These are phyloP conservation scores for Beta corolliflora DNA, from an alignment of 179 eudicot species.

Conservation along the genomic window DNA sequence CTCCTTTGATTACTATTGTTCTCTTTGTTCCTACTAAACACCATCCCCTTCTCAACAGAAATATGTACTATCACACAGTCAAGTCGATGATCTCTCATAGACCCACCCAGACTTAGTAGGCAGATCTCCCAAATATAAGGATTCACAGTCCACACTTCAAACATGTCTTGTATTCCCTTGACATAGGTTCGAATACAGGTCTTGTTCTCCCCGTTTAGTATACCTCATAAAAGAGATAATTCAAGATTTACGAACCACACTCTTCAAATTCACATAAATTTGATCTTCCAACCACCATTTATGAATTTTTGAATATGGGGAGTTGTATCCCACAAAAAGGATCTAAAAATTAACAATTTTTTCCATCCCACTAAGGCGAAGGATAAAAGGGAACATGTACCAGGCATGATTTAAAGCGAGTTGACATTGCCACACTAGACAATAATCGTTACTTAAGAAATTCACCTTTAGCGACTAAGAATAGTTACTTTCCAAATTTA, in stretches of 20 bases:
- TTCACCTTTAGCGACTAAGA: too few species aligned
- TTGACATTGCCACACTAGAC: background rate
- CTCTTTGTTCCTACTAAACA: background rate
- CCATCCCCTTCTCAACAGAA: background rate
- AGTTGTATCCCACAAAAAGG: background rate
- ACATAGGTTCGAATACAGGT: background rate
- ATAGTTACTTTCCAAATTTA: background rate
- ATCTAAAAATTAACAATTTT: background rate
- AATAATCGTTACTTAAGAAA: background rate
- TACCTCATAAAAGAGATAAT: background rate
- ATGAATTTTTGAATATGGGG: too few species aligned
- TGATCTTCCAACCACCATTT: background rate
- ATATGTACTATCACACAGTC: background rate
- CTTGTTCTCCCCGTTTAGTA: background rate
- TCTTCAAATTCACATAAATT: background rate
- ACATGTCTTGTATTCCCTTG: slow-evolving; percentile 3
- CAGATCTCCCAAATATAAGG: background rate
- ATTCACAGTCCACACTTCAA: background rate
- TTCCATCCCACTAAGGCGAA: background rate
- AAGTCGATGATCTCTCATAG: background rate
- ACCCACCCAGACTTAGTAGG: background rate
- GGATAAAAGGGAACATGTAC: background rate
- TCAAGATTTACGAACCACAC: background rate
- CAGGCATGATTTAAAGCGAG: background rate
- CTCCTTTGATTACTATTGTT: background rate